Conservation (phyloP, 2,329 filamentous ascomycete genomes). For the Orbilia blumenaviensis region DNA sequence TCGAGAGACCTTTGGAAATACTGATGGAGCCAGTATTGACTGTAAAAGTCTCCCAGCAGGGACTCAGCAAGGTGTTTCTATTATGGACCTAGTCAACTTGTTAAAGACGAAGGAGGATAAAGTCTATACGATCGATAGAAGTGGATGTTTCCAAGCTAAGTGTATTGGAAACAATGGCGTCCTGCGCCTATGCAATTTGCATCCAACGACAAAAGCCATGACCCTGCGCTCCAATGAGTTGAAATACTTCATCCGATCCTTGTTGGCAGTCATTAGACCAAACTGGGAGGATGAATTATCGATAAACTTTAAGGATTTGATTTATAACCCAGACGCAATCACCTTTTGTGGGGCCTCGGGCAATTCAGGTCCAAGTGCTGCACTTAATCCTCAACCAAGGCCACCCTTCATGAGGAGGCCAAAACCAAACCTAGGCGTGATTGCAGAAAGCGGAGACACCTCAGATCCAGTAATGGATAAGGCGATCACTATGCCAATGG, state of each 20-base stretch:
- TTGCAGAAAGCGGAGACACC: too few species aligned
- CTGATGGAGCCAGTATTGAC: neutral
- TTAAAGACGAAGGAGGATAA: neutral
- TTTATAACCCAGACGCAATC: neutral
- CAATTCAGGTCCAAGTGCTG: too few species aligned
- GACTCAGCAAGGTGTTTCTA: neutral
- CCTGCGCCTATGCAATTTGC: constrained; percentile 33
- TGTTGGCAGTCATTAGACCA: constrained; percentile 7
- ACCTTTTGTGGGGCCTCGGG: neutral
- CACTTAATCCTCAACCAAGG: too few species aligned
- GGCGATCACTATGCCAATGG: neutral
- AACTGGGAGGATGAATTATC: constrained; percentile 8
- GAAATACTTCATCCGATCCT: neutral
- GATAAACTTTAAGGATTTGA: neutral
- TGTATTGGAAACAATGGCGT: constrained; percentile 24
- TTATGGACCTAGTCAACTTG: constrained; percentile 11
- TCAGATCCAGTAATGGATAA: too few species aligned
- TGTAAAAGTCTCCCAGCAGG: neutral
- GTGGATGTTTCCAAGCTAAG: constrained; percentile 27
- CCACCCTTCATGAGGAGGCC: too few species aligned
- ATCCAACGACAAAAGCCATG: neutral
- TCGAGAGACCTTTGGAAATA: neutral
- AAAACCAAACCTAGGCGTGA: too few species aligned
- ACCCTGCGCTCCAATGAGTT: neutral
- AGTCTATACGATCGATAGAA: constrained; percentile 16